Evolutionary conservation across 148 eudicot species (phyloP).

Genomic region (Diospyros kaki): DNA sequence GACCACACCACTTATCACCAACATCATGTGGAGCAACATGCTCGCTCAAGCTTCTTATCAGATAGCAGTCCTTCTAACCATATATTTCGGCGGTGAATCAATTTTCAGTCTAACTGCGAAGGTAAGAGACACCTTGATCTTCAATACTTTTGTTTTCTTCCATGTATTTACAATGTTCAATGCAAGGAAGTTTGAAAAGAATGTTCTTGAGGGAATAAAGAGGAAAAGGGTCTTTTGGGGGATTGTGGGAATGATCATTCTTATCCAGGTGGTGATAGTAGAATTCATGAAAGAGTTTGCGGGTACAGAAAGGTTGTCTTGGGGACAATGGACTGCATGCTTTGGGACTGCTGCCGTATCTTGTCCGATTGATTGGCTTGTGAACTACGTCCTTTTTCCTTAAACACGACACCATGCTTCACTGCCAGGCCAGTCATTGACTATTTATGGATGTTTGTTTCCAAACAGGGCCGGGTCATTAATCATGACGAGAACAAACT

Average conservation of each 20-base stretch:
- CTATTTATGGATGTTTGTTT: too few species aligned
- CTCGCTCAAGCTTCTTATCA: constrained; percentile 5
- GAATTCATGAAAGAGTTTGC: constrained; percentile 14
- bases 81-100: not conserved
- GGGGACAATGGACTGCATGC: constrained; percentile 13
- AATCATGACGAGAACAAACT: too few species aligned
- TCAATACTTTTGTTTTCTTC: constrained; percentile 17
- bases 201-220: constrained; percentile 6
- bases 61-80: not conserved
- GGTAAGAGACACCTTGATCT: constrained; percentile 9
- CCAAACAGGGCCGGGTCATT: too few species aligned
- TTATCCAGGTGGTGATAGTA: constrained; percentile 16
- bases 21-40: constrained; percentile 8
- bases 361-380: constrained; percentile 4
- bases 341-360: constrained; percentile 11
- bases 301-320: constrained; percentile 12
- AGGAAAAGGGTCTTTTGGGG: constrained; percentile 1
- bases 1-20: constrained; percentile 1
- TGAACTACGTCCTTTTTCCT: constrained; percentile 6
- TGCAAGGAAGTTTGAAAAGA: constrained; percentile 6
- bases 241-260: constrained; percentile 6
- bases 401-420: not conserved
- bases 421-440: too few species aligned
- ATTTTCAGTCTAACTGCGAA: not conserved
- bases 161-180: constrained; percentile 11